A percentile compares a stretch with the other conserved stretches of the same genome.
Evolutionary conservation across 2,329 filamentous ascomycete species (phyloP).

Genomic region (Alternaria brassicae): DNA sequence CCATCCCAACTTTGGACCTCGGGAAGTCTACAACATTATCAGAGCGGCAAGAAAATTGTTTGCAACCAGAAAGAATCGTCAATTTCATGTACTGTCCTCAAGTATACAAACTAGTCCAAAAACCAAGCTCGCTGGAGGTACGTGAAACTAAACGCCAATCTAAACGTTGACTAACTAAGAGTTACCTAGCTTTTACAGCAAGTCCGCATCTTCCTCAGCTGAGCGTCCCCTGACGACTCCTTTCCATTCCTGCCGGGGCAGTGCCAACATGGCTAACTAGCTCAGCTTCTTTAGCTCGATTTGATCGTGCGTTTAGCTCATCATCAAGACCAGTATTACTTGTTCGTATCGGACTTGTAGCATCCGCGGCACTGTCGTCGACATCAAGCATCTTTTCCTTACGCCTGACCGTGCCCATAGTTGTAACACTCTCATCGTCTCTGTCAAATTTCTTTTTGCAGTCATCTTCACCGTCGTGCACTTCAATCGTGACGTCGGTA

Average conservation of each 20-base stretch:
- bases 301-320: slow-evolving; percentile 21
- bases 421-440: slow-evolving; percentile 37
- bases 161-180: background rate
- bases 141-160: background rate
- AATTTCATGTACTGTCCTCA: background rate
- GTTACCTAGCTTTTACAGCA: background rate
- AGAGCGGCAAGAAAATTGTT: background rate
- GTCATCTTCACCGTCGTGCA: slow-evolving; percentile 52
- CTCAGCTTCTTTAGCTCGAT: slow-evolving; percentile 26
- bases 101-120: background rate
- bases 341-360: slow-evolving; percentile 46
- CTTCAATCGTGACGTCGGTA: slow-evolving; percentile 59
- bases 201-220: background rate
- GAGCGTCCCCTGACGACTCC: slow-evolving; percentile 38
- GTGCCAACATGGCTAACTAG: slow-evolving; percentile 33
- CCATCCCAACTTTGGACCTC: too few relatives aligned
- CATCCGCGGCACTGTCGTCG: slow-evolving; percentile 52
- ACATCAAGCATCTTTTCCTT: slow-evolving; percentile 50
- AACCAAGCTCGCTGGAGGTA: background rate
- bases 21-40: too few relatives aligned
- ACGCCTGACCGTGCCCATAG: slow-evolving; percentile 27
- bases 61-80: background rate
- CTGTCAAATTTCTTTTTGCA: slow-evolving; percentile 30
- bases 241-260: slow-evolving; percentile 40
- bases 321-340: slow-evolving; percentile 38